These are phyloP conservation scores for Yarrowia hollandica DNA, from an alignment of 805 yeast species.

Conservation along the genomic window DNA sequence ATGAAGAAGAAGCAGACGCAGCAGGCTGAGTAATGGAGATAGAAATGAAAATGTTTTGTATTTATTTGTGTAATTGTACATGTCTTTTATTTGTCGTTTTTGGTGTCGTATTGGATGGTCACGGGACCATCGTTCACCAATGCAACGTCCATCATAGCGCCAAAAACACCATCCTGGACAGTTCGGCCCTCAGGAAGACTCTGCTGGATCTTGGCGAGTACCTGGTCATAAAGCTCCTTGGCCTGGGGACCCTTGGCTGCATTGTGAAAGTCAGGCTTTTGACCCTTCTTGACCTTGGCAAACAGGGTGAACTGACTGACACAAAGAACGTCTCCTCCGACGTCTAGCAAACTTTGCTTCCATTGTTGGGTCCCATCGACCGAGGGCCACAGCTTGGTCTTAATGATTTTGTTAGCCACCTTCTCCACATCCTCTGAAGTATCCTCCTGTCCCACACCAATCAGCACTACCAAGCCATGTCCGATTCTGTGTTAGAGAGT, in stretches of 20 bases:
- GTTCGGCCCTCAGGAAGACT: conserved; percentile 47
- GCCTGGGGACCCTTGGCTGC: conserved; percentile 81
- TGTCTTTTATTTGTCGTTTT: conserved; percentile 27
- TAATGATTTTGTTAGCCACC: conserved; percentile 64
- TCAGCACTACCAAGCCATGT: conserved; percentile 74
- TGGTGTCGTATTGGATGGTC: conserved; percentile 79
- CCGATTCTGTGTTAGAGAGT: conserved; percentile 48
- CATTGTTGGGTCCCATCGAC: conserved; percentile 69
- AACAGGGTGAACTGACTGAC: conserved; percentile 89
- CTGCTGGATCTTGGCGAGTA: conserved; percentile 41
- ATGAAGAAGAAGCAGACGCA: conserved; percentile 26
- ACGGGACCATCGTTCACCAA: conserved; percentile 92
- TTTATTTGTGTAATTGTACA: neutral
- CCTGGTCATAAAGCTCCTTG: conserved; percentile 49
- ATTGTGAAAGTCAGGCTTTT: conserved; percentile 91
- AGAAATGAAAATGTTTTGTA: neutral
- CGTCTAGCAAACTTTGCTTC: conserved; percentile 68
- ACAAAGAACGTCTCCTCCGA: conserved; percentile 71
- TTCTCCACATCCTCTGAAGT: conserved; percentile 70
- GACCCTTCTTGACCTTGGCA: conserved; percentile 83
- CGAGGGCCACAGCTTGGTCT: conserved; percentile 73
- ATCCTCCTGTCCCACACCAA: conserved; percentile 82
- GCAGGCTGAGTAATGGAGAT: neutral
- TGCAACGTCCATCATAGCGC: conserved; percentile 96
- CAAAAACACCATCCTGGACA: conserved; percentile 87